Evolutionary conservation across 202 grass and related monocot species (phyloP).

Genomic region (Schoenoplectus triqueter): DNA sequence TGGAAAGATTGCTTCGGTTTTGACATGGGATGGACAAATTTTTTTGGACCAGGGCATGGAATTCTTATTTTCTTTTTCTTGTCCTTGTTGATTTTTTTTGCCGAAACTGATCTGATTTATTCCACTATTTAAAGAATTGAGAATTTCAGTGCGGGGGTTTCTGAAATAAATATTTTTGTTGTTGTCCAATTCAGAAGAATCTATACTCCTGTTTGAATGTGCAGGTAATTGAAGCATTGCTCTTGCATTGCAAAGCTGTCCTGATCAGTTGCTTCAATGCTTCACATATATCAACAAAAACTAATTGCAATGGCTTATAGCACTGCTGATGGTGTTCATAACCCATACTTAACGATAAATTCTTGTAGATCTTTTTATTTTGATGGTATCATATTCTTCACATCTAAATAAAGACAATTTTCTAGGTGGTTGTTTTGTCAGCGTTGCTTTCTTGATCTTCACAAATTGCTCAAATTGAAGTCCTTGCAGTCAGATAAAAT

Average conservation of each 20-base stretch:
- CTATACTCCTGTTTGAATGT: not conserved
- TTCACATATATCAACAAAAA: not conserved
- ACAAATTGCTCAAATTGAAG: not conserved
- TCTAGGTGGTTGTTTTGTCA: not conserved
- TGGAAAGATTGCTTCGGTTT: too few relatives aligned
- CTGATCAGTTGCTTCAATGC: not conserved
- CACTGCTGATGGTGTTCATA: too few relatives aligned
- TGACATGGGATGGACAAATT: too few relatives aligned
- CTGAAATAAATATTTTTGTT: not conserved
- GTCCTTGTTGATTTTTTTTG: not conserved
- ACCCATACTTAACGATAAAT: too few relatives aligned
- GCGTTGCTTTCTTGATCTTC: not conserved
- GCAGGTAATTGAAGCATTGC: not conserved
- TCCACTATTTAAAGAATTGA: not conserved
- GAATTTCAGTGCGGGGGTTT: not conserved
- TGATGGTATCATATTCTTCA: too few relatives aligned
- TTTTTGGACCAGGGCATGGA: too few relatives aligned
- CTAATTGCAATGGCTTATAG: too few relatives aligned
- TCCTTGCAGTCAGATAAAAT: conserved; percentile 2
- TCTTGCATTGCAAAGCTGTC: not conserved
- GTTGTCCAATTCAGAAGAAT: not conserved
- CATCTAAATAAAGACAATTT: too few relatives aligned
- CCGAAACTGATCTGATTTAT: not conserved
- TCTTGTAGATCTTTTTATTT: too few relatives aligned
- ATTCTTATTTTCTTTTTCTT: not conserved